Base-by-base conservation (phyloP, 116 monocot genomes). In the Zostera marina region DNA sequence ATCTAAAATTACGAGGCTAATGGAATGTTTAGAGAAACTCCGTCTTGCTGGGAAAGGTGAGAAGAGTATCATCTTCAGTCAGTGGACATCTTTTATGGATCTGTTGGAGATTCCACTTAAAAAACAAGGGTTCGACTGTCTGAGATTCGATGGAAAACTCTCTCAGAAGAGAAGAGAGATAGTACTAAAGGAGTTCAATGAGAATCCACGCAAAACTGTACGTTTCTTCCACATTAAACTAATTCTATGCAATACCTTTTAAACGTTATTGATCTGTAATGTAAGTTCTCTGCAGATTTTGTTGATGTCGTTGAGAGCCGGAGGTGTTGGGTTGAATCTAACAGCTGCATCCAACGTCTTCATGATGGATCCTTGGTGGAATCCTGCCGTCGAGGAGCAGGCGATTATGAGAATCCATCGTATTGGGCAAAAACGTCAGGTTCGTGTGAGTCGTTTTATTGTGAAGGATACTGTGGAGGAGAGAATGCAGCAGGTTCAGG, bases 331-430 rank as follows among this genome's bases (percentile, higher is more conserved):
- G 15, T 44, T 92, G 47, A 92, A 92, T 72, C 72, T 92, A 41
- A 92, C 92, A 53, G 80, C 80, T 53, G 83, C 92, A 16, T 87
- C 87, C 21, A 92, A 87, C 68, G 87, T 92, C 47, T 92, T 87
- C 51, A 62, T 92, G 25, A 85, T 85, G 91, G 91, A 92, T 72
- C 92, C 92, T 43, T 92, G 92, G 92, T 92, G 92, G 92, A 92
- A 92, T 68, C 92, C 92, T 58, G 87, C 92, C 23, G 92, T 92
- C 13, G 92, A 92, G 58, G 92, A 92, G 74, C 92, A 92, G 64
- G 92, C 92, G 9, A 80, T 92, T 46, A 92, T 92, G 92, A 65
- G 92, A 32, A 83, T 87, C 56, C 92, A 92, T 70, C 75, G 92
- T 5, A 87, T 92, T 17, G 92, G 91, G 2, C 92, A 92, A 69